phyloP scores from a whole-genome alignment of 1,284 basidiomycete genomes.

The Moesziomyces globuligerus region DNA sequence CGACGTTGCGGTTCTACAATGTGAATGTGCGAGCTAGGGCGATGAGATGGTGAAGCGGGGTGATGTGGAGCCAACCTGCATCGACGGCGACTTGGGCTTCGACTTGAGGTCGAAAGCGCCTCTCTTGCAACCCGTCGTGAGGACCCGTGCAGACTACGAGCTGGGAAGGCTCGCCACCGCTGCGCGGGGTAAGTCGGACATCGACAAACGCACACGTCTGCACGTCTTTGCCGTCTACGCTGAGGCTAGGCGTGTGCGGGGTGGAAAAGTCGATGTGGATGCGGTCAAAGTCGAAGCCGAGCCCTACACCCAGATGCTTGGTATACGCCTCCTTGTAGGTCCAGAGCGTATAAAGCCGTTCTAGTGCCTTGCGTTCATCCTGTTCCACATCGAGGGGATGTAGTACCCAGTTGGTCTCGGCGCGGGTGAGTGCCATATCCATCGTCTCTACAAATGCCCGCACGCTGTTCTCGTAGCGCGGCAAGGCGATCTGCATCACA shows the following conservation, averaged over 20 bases:
- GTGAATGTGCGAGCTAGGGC: background rate
- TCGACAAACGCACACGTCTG: conserved; percentile 32
- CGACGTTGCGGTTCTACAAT: background rate
- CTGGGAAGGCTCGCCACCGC: conserved; percentile 6
- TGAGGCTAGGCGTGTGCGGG: background rate
- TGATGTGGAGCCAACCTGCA: background rate
- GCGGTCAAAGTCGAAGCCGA: conserved; percentile 60
- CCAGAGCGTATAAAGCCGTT: conserved; percentile 56
- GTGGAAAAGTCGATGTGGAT: conserved; percentile 48
- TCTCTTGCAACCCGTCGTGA: background rate
- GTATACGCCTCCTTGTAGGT: conserved; percentile 66
- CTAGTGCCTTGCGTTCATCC: conserved; percentile 18
- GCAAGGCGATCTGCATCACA: conserved; percentile 60
- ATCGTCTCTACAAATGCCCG: conserved; percentile 56
- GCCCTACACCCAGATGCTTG: conserved; percentile 58
- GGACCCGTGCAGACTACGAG: conserved; percentile 29
- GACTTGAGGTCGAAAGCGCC: background rate
- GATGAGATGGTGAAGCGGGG: background rate
- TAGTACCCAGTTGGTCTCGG: conserved; percentile 52
- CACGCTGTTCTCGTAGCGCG: conserved; percentile 48
- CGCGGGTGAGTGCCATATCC: conserved; percentile 53
- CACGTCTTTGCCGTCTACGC: conserved; percentile 11
- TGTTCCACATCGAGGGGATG: too few relatives aligned
- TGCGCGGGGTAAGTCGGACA: conserved; percentile 19
- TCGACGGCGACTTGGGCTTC: background rate